These are phyloP conservation scores for Zanthoxylum bungeanum DNA, from an alignment of 345 rosid species.

Conservation along the genomic window DNA sequence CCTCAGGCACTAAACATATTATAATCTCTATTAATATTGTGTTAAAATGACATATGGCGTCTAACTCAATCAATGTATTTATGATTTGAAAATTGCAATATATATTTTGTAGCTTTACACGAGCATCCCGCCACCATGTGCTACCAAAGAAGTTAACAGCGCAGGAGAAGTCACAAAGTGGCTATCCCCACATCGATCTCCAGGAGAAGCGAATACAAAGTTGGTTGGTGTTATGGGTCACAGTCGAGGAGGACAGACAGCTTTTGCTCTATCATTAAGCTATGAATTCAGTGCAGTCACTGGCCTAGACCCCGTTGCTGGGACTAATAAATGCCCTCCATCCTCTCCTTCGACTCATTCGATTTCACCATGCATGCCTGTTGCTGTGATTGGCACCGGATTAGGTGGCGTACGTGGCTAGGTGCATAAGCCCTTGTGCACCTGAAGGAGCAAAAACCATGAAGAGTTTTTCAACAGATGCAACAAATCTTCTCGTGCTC, in stretches of 20 bases:
- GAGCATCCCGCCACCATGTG: conserved; percentile 10
- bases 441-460: conserved; percentile 27
- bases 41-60: no score
- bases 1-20: conserved; percentile 34
- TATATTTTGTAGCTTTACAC: conserved; percentile 10
- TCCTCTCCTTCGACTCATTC: conserved; percentile 25
- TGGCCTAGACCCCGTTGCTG: conserved; percentile 40
- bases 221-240: conserved; percentile 34
- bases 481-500: conserved; percentile 26
- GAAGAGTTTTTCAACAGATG: conserved; percentile 29
- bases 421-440: conserved; percentile 22
- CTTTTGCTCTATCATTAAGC: conserved; percentile 35
- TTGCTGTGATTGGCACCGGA: conserved; percentile 31
- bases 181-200: conserved; percentile 20
- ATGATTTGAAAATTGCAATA: no score
- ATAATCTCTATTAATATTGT: no score
- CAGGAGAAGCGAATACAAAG: conserved; percentile 3
- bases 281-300: conserved; percentile 21
- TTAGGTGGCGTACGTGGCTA: conserved; percentile 15
- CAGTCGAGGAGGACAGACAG: conserved; percentile 39
- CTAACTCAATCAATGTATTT: no score
- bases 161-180: conserved; percentile 32
- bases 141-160: conserved; percentile 21
- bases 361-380: conserved; percentile 22
- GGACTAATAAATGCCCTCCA: background rate